A percentile compares a stretch with the other conserved stretches of the same genome.
Evolutionary conservation across 2,329 filamentous ascomycete species (phyloP).

Genomic region (Penicillium sumatraense): DNA sequence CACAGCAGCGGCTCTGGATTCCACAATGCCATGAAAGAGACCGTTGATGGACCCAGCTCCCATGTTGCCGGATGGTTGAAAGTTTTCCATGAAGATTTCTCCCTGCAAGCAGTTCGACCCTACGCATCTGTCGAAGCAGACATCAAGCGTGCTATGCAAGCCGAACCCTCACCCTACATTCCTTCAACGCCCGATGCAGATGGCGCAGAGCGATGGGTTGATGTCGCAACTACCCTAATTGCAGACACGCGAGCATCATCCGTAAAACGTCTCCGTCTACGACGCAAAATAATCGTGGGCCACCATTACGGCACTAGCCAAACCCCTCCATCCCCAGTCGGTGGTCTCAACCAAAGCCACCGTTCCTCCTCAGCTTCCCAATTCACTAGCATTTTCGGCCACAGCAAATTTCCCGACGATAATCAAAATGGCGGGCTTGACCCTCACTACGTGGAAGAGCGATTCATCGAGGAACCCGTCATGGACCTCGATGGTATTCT

Average conservation of each 20-base stretch:
- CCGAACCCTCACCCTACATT: constrained; percentile 53
- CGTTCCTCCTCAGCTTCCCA: constrained; percentile 31
- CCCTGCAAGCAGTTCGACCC: constrained; percentile 61
- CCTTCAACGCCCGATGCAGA: constrained; percentile 41
- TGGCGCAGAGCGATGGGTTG: constrained; percentile 55
- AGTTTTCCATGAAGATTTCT: constrained; percentile 63
- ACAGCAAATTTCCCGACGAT: constrained; percentile 28
- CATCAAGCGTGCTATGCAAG: constrained; percentile 60
- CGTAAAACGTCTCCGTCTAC: constrained; percentile 60
- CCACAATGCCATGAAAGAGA: constrained; percentile 34
- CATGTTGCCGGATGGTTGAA: constrained; percentile 64
- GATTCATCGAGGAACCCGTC: constrained; percentile 58
- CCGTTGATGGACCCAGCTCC: constrained; percentile 51
- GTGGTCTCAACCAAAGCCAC: constrained; percentile 27
- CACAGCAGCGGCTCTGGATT: constrained; percentile 47
- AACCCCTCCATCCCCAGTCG: constrained; percentile 25
- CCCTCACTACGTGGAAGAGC: constrained; percentile 49
- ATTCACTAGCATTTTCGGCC: constrained; percentile 33
- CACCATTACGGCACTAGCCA: constrained; percentile 23
- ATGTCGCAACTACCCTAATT: constrained; percentile 61
- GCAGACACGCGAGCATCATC: constrained; percentile 60
- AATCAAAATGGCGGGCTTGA: constrained; percentile 25
- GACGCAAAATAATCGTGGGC: constrained; percentile 47
- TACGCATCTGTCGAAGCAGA: constrained; percentile 58
- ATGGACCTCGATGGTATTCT: constrained; percentile 63